Conservation (phyloP, 768 basidiomycete species). For the Mycena metata region DNA sequence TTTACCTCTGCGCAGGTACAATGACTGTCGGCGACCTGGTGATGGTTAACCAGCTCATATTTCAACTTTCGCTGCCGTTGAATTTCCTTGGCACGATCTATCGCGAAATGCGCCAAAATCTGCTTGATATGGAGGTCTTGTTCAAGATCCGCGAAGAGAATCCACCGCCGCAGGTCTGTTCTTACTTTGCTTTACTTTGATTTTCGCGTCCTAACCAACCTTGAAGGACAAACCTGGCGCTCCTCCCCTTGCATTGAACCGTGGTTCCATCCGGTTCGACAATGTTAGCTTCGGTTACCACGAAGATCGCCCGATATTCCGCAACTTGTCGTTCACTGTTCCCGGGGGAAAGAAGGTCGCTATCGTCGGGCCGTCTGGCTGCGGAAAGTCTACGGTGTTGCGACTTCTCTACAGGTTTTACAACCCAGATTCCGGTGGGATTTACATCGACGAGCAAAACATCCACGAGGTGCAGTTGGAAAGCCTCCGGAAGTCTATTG, state of each 20-base stretch:
- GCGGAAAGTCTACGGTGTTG: slow-evolving; percentile 97
- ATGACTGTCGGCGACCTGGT: slow-evolving; percentile 99
- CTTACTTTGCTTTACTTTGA: neutral
- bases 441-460: slow-evolving; percentile 90
- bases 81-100: slow-evolving; percentile 99
- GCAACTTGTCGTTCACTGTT: slow-evolving; percentile 86
- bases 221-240: slow-evolving; percentile 78
- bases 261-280: slow-evolving; percentile 93
- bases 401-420: slow-evolving; percentile 96
- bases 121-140: slow-evolving; percentile 97
- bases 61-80: slow-evolving; percentile 95
- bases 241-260: slow-evolving; percentile 74
- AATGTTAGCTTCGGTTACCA: slow-evolving; percentile 95
- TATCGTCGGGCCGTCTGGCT: slow-evolving; percentile 96
- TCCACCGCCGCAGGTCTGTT: slow-evolving; percentile 71
- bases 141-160: slow-evolving; percentile 92
- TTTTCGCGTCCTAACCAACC: neutral
- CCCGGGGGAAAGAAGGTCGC: slow-evolving; percentile 98
- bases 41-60: slow-evolving; percentile 99
- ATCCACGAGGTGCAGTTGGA: slow-evolving; percentile 79
- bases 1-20: slow-evolving; percentile 67
- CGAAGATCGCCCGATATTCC: slow-evolving; percentile 93
- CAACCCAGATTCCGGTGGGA: slow-evolving; percentile 83
- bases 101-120: slow-evolving; percentile 94
- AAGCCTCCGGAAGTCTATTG: slow-evolving; percentile 81